Evolutionary conservation across 2,329 filamentous ascomycete genomes (phyloP).

Genomic region (Epichloe uncinata): DNA sequence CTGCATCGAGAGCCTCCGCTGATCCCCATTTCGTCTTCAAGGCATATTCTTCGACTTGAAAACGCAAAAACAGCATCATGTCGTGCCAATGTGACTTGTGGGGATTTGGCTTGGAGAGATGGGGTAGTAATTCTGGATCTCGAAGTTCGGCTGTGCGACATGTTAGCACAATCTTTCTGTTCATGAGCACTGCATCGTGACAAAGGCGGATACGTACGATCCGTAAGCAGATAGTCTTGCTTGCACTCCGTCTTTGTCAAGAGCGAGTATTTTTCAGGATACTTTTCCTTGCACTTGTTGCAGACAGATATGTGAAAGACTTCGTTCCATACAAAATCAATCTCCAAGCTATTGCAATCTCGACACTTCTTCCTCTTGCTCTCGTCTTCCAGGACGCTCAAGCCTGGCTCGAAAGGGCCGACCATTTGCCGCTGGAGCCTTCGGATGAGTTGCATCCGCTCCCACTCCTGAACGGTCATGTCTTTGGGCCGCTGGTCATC

Average conservation of each 20-base stretch:
- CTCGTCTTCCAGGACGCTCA: slow-evolving; percentile 58
- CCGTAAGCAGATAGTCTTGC: slow-evolving; percentile 90
- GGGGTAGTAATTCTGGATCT: slow-evolving; percentile 74
- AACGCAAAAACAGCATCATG: slow-evolving; percentile 95
- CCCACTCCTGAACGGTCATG: slow-evolving; percentile 90
- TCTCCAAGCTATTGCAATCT: slow-evolving; percentile 73
- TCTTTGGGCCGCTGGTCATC: slow-evolving; percentile 58
- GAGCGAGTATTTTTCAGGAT: slow-evolving; percentile 84
- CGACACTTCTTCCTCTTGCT: slow-evolving; percentile 59
- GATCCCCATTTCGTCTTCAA: slow-evolving; percentile 86
- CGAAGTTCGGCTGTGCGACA: slow-evolving; percentile 63
- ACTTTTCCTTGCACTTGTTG: slow-evolving; percentile 72
- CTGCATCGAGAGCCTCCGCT: slow-evolving; percentile 69
- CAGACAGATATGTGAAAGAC: slow-evolving; percentile 67
- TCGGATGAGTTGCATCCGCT: slow-evolving; percentile 61
- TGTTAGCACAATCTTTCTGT: not conserved
- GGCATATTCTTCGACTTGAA: slow-evolving; percentile 89
- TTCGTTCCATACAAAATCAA: slow-evolving; percentile 93
- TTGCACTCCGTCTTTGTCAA: slow-evolving; percentile 93
- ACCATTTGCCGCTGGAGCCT: slow-evolving; percentile 59
- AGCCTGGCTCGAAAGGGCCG: slow-evolving; percentile 76
- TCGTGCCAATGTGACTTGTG: slow-evolving; percentile 95
- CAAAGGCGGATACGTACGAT: slow-evolving; percentile 45
- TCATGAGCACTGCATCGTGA: not conserved
- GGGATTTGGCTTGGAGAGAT: slow-evolving; percentile 80